phyloP scores from a whole-genome alignment of 345 rosid species.

The Cardamine chenopodiifolia region DNA sequence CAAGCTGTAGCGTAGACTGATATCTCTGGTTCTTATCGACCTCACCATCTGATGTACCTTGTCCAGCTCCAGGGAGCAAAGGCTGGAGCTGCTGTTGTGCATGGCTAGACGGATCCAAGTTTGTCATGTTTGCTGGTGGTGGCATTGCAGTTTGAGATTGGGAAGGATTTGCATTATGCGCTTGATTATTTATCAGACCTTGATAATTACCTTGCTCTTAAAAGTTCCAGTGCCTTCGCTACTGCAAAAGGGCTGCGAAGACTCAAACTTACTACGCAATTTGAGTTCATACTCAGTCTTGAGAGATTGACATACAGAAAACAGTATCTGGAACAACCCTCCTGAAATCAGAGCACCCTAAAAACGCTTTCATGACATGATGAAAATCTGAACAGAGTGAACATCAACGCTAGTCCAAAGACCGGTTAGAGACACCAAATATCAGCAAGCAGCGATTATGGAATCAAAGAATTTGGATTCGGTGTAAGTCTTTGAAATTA shows the following conservation, averaged over 20 bases:
- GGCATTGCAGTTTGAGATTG: conserved; percentile 55
- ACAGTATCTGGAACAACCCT: too few relatives aligned
- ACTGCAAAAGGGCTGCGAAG: too few relatives aligned
- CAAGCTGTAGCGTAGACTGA: conserved; percentile 90
- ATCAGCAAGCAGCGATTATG: not conserved
- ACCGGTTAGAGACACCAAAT: not conserved
- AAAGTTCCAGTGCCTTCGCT: too few relatives aligned
- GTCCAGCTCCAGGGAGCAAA: conserved; percentile 53
- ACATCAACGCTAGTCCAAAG: not conserved
- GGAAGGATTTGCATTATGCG: conserved; percentile 48
- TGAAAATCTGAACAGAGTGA: too few relatives aligned
- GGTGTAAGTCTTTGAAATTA: conserved; percentile 4
- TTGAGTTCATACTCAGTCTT: too few relatives aligned
- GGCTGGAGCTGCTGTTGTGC: conserved; percentile 59
- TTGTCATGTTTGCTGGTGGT: conserved; percentile 47
- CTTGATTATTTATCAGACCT: conserved; percentile 51
- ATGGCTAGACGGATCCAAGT: conserved; percentile 51
- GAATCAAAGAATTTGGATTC: not conserved
- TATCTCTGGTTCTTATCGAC: conserved; percentile 85
- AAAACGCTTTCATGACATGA: too few relatives aligned
- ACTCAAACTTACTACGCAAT: too few relatives aligned
- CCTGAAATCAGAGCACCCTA: too few relatives aligned
- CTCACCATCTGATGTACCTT: conserved; percentile 58
- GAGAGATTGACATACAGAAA: too few relatives aligned
- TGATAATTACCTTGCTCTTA: conserved; percentile 50